Evolutionary conservation across 2,329 filamentous ascomycete genomes (phyloP), one percentile per base, ranked within the genome.

Genomic region (Monosporascus sp.): DNA sequence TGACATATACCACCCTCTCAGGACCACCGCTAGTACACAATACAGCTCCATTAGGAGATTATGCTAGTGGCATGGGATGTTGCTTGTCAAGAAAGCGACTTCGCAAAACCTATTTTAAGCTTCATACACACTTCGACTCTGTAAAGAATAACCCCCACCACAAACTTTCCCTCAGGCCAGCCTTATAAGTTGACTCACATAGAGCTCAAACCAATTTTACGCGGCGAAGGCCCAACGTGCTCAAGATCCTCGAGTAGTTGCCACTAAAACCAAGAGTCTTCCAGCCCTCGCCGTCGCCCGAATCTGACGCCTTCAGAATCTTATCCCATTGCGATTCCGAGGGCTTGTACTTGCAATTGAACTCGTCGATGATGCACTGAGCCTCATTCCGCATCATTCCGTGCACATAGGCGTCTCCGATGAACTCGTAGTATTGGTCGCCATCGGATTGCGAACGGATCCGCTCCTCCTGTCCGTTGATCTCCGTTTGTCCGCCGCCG

Each of bases 371-470:
- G 31, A 64, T 62, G 43, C 60, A 62, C 1, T 57, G 55, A 14
- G 59, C 60, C 31, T 64, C 60, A 22, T 63, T 62, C 27, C 50
- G 48, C 59, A 60, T 64, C 58, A 62, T 62, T 11, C 62, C 62
- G 37, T 62, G 60, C 14, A 62, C 53, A 31, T 62, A 64, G 0
- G 58, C 55, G 18, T 64, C 62, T 3, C 62, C 62, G 9, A 64
- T 52, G 0, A 64, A 52, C 49, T 64, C 62, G 27, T 57, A 57
- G 24, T 58, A 62, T 15, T 49, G 45, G 11, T 48, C 20, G 7
- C 49, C 27, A 5, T 17, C 41, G 38, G 11, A 35, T 18, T 54
- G 53, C 9, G 39, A 31, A 4, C 11, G 7, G 20, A 20, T 8
- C 1, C 43, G 25, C 9, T 45, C 15, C 18, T 44, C 17, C n/a